phyloP scores from a whole-genome alignment of 352 stramenopile species.

The Globisporangium canariense region DNA sequence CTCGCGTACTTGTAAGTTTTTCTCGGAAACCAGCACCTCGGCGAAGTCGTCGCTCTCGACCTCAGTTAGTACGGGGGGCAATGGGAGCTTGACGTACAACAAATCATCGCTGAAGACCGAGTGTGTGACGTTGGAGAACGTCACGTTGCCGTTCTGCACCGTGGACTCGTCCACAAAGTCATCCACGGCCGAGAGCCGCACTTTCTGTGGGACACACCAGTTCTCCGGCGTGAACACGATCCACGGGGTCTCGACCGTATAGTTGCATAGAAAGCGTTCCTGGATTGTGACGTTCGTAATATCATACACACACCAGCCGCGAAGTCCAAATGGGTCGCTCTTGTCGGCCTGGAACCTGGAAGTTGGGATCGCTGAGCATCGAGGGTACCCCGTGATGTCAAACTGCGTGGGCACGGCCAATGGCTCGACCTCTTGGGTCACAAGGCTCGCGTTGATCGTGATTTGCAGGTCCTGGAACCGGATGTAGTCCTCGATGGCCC shows the following conservation, averaged over 20 bases:
- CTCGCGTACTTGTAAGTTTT: conserved; percentile 50
- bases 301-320: conserved; percentile 63
- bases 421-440: conserved; percentile 64
- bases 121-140: conserved; percentile 61
- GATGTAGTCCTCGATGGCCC: conserved; percentile 68
- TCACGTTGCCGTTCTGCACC: conserved; percentile 36
- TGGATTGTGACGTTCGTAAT: conserved; percentile 55
- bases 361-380: conserved; percentile 48
- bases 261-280: conserved; percentile 78
- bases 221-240: conserved; percentile 68
- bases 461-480: conserved; percentile 71
- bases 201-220: conserved; percentile 60
- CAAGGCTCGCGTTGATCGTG: conserved; percentile 45
- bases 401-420: conserved; percentile 52
- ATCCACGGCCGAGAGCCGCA: conserved; percentile 46
- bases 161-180: conserved; percentile 61
- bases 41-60: conserved; percentile 64
- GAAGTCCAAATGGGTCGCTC: conserved; percentile 46
- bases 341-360: conserved; percentile 42
- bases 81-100: conserved; percentile 43
- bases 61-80: conserved; percentile 37
- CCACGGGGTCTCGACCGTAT: conserved; percentile 67
- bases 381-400: conserved; percentile 33
- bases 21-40: conserved; percentile 57
- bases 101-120: conserved; percentile 61